Evolutionary conservation across 495 filamentous ascomycete species (phyloP), one percentile per base, ranked within the genome.

Genomic region (Penicillium turbatum): DNA sequence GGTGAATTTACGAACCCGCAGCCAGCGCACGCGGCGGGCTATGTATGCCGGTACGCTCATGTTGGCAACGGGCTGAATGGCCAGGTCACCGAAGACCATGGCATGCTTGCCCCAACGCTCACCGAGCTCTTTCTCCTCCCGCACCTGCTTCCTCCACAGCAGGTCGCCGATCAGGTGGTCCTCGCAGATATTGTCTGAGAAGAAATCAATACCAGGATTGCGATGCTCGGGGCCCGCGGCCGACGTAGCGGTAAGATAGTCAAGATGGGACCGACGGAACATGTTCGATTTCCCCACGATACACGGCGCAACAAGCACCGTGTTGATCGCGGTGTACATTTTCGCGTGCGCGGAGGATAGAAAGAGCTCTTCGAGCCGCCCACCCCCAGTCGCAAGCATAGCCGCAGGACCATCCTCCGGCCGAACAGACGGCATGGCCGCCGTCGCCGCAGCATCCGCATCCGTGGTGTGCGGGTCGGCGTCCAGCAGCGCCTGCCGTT

Each of bases 291-390:
- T 99, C 24, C 93, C 93, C 6, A 97, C 88, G 49, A 95, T 89
- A 69, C 95, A 97, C 6, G 95, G 92, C 0, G 93, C 92, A 52
- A 97, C 74, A 15, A 85, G 77, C 21, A 96, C 88, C 6, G 91
- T 90, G 74, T 97, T 96, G 79, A 97, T 97, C 51, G 92, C 93
- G 17, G 86, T 88, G 74, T 99, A 99, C 79, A 99, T 96, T 63
- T 99, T 99, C 47, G 91, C 91, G 70, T 99, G 95, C 0, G 90
- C 86, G 8, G 90, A 92, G 1, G 91, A 86, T 74, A 97, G 83
- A 73, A 99, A 99, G 68, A 89, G 80, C 62, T 97, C 92, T 62
- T 99, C 95, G 0, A 99, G 76, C 2, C 89, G 77, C 29, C 90
- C 92, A n/a, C 93, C 93, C 35, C 81, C 82, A 37, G 61, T 78